Percentiles rank a stretch among this genome's conserved stretches.
Conservation (phyloP, 345 rosid genomes). For the Schrenkiella parvula region DNA sequence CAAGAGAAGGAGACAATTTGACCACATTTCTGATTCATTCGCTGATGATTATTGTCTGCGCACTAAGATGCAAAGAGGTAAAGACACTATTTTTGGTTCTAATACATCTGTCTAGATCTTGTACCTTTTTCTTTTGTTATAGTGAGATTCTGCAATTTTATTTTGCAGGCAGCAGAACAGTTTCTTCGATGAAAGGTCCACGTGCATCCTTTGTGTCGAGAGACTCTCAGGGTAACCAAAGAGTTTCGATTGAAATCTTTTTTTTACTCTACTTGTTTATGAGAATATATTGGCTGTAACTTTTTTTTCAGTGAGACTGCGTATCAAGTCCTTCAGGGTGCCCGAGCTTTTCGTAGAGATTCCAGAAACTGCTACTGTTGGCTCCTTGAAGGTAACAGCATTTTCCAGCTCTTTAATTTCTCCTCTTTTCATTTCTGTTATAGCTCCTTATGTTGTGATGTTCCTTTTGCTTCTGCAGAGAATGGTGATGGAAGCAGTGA, state of each 20-base stretch:
- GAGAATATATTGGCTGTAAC: background rate
- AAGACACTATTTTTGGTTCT: background rate
- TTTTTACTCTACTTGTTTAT: background rate
- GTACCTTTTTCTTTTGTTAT: background rate
- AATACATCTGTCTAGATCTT: background rate
- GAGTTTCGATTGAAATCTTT: background rate
- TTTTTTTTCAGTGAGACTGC: conserved; percentile 63
- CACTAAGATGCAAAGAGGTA: conserved; percentile 48
- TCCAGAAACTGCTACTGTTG: conserved; percentile 88
- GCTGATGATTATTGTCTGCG: conserved; percentile 43
- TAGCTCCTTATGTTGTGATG: background rate
- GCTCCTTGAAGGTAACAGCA: conserved; percentile 69
- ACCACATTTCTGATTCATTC: conserved; percentile 44
- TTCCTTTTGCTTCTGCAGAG: conserved; percentile 44
- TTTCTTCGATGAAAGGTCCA: conserved; percentile 45
- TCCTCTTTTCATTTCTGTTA: background rate
- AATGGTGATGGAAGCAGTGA: conserved; percentile 91
- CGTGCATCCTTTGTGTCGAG: conserved; percentile 33
- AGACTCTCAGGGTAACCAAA: conserved; percentile 26
- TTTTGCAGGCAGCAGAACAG: conserved; percentile 42
- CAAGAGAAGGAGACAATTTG: conserved; percentile 65
- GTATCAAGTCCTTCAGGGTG: conserved; percentile 90
- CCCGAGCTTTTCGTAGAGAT: conserved; percentile 88
- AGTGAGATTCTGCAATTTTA: conserved; percentile 5
- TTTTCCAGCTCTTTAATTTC: background rate